A percentile compares a stretch with the other conserved stretches of the same genome.
Conservation (phyloP, 352 stramenopile species). For the Plasmopara muralis region DNA sequence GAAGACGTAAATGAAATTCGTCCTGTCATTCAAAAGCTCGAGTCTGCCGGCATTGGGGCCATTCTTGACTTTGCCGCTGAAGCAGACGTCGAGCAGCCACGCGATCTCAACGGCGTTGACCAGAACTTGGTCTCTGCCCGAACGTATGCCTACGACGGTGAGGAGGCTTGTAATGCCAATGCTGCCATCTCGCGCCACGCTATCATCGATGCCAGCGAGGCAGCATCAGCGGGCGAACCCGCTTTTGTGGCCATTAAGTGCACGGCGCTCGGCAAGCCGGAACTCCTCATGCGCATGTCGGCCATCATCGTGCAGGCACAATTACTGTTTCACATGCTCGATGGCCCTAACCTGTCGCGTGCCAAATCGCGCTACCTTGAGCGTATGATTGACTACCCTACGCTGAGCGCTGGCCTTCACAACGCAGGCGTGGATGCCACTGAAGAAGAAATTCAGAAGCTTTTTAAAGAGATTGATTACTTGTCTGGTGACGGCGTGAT, state of each 20-base stretch:
- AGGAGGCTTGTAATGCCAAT: conserved; percentile 90
- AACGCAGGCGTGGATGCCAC: conserved; percentile 60
- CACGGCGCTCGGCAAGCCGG: conserved; percentile 94
- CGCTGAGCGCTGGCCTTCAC: conserved; percentile 57
- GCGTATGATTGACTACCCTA: conserved; percentile 75
- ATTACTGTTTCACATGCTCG: conserved; percentile 89
- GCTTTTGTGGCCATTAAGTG: conserved; percentile 97
- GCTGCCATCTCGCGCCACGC: conserved; percentile 77
- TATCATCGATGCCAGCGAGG: conserved; percentile 63
- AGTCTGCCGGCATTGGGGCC: conserved; percentile 80
- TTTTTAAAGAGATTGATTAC: conserved; percentile 63
- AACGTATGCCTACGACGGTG: conserved; percentile 95
- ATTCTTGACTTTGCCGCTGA: conserved; percentile 98
- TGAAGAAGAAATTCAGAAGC: conserved; percentile 54
- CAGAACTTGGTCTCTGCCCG: conserved; percentile 84
- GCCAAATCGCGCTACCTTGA: conserved; percentile 76
- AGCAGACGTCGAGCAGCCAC: conserved; percentile 79
- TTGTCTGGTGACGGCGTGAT: conserved; percentile 65
- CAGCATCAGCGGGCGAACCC: conserved; percentile 34
- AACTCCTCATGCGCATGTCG: conserved; percentile 93
- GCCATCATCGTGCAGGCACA: conserved; percentile 89
- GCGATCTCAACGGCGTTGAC: conserved; percentile 66
- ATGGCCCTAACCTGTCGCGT: conserved; percentile 75
- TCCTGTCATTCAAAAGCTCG: conserved; percentile 69
- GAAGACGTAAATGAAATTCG: conserved; percentile 84